Evolutionary conservation across 2,329 filamentous ascomycete genomes (phyloP), one percentile per base, ranked within the genome.

Genomic region (Nannizziopsis barbatae): DNA sequence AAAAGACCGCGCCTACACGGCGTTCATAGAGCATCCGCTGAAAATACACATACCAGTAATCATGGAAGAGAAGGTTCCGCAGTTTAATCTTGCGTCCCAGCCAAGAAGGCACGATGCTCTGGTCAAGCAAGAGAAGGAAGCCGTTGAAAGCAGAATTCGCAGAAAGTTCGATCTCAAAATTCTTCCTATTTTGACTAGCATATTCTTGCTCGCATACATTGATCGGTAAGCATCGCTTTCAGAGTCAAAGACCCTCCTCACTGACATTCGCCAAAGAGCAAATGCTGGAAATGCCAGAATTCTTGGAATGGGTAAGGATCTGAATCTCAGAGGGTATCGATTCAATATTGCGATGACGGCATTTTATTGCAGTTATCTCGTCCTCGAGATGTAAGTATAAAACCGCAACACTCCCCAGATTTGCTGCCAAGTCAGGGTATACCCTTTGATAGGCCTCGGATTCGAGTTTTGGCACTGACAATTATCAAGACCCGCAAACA

Each of bases 311-410:
- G 45, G 36, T 7, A 47, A 47, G 27, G 45, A 47, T 6, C 35
- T 47, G 37, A 38, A 47, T 14, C 37, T 47, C 11, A 5, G 14
- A 2, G 45, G 45, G 27, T 47, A 47, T 14, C 45, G 45, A 14
- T 47, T 47, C 37, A 47, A 47, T 36, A 47, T 47, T 27, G 45
- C 45, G 12, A 47, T 47, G 45, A 47, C 45, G 11, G 45, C 37
- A 3, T 47, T 47, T 31, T 47, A 41, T 14, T 47, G 45, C 12
- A 47, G 36, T 14, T 47, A 47, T n/a, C 31, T 47, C 15, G 36
- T 47, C 41, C 45, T 47, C 27, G 45, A 47, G 14, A 47, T 47
- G 45, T 47, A 35, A 47, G 45, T 6, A n/a, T n/a, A n/a, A n/a
- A n/a, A n/a, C n/a, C n/a, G n/a, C n/a, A n/a, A n/a, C n/a, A n/a